These are phyloP conservation scores for Seiridium cupressi DNA, from an alignment of 2,329 filamentous ascomycete species.

Conservation along the genomic window DNA sequence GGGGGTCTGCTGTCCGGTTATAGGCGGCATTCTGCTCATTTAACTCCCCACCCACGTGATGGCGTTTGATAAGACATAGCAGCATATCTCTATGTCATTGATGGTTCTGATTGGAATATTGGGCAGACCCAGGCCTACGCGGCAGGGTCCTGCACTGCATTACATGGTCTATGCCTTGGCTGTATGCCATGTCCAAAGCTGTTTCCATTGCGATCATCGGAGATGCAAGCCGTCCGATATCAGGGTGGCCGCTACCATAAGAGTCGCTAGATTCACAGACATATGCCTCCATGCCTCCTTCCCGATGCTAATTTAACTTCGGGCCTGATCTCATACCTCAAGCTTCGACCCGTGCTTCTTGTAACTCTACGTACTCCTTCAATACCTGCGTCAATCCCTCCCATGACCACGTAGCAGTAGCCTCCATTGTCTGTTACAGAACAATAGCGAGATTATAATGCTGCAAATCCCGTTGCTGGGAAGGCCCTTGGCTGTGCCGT, in stretches of 20 bases:
- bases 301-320: background rate
- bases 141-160: background rate
- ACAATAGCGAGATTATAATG: slow-evolving; percentile 1
- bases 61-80: slow-evolving; percentile 22
- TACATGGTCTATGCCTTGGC: background rate
- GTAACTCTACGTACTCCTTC: background rate
- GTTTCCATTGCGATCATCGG: slow-evolving; percentile 3
- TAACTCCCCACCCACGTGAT: slow-evolving; percentile 27
- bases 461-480: slow-evolving; percentile 4
- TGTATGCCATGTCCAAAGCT: background rate
- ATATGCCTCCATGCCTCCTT: background rate
- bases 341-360: background rate
- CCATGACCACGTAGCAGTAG: background rate
- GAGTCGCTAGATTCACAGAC: slow-evolving; percentile 4
- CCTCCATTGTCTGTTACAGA: background rate
- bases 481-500: slow-evolving; percentile 5
- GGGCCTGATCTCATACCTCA: background rate
- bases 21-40: slow-evolving; percentile 22
- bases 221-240: background rate
- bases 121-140: slow-evolving; percentile 11
- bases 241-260: slow-evolving; percentile 1
- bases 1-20: slow-evolving; percentile 23
- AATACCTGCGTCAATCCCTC: background rate
- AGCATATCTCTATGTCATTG: slow-evolving; percentile 22
- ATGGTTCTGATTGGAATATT: slow-evolving; percentile 22